Evolutionary conservation across 495 filamentous ascomycete genomes (phyloP).

Genomic region (Venustampulla echinocandica): DNA sequence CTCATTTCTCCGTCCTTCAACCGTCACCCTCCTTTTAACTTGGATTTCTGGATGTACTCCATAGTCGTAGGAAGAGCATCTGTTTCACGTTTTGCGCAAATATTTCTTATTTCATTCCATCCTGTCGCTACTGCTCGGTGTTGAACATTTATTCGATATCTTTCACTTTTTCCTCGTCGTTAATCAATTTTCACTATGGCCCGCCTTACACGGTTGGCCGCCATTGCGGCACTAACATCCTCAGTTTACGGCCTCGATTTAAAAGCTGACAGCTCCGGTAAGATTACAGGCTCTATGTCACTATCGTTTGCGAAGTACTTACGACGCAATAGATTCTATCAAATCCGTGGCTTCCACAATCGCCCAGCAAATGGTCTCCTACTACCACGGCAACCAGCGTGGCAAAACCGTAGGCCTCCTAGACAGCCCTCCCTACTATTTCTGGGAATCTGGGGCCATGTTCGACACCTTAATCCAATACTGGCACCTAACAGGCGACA

Average conservation of each 20-base stretch:
- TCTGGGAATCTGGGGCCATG: slow-evolving; percentile 67
- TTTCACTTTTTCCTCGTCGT: slow-evolving; percentile 5
- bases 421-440: slow-evolving; percentile 44
- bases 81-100: no score
- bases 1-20: no score
- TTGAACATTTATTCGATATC: no score
- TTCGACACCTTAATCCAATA: slow-evolving; percentile 68
- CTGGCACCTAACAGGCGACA: slow-evolving; percentile 63
- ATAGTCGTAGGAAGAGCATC: no score
- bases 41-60: no score
- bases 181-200: background rate
- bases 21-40: no score
- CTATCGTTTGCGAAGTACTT: background rate
- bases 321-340: slow-evolving; percentile 43
- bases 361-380: slow-evolving; percentile 50
- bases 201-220: background rate
- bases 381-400: slow-evolving; percentile 51
- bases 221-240: background rate
- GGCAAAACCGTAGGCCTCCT: slow-evolving; percentile 58
- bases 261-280: background rate
- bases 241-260: background rate
- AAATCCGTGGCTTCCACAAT: slow-evolving; percentile 49
- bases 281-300: background rate
- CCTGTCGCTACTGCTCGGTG: no score
- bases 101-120: no score